phyloP scores from a whole-genome alignment of 2,329 filamentous ascomycete species.

The Penicillium concentricum region DNA sequence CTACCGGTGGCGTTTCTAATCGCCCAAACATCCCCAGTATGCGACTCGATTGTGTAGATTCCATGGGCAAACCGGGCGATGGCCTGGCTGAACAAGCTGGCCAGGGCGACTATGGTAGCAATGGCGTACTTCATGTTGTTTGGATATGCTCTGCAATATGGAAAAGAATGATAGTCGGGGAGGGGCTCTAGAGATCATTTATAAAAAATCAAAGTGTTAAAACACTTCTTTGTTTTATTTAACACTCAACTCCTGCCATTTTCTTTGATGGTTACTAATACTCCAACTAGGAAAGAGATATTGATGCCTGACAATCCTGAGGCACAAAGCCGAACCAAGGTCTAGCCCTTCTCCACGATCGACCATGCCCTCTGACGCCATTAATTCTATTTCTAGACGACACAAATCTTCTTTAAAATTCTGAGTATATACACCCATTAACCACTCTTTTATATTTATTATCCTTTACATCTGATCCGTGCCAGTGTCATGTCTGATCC shows the following conservation, averaged over 20 bases:
- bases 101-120: neutral
- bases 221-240: neutral
- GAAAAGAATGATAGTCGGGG: neutral
- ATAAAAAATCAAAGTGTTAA: neutral
- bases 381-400: constrained; percentile 12
- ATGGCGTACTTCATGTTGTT: neutral
- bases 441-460: neutral
- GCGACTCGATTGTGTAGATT: neutral
- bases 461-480: neutral
- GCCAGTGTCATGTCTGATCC: constrained; percentile 23
- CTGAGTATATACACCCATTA: neutral
- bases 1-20: too few relatives aligned
- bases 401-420: constrained; percentile 8
- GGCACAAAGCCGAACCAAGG: constrained; percentile 7
- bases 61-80: neutral
- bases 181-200: neutral
- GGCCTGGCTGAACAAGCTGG: neutral
- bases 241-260: neutral
- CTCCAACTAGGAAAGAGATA: neutral
- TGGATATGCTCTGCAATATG: neutral
- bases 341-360: constrained; percentile 26
- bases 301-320: constrained; percentile 5
- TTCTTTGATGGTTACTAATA: neutral
- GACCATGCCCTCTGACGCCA: constrained; percentile 25
- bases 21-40: neutral